A percentile compares a stretch with the other conserved stretches of the same genome.
phyloP scores from a whole-genome alignment of 2,329 filamentous ascomycete genomes.

The Stagonosporopsis rhizophila region DNA sequence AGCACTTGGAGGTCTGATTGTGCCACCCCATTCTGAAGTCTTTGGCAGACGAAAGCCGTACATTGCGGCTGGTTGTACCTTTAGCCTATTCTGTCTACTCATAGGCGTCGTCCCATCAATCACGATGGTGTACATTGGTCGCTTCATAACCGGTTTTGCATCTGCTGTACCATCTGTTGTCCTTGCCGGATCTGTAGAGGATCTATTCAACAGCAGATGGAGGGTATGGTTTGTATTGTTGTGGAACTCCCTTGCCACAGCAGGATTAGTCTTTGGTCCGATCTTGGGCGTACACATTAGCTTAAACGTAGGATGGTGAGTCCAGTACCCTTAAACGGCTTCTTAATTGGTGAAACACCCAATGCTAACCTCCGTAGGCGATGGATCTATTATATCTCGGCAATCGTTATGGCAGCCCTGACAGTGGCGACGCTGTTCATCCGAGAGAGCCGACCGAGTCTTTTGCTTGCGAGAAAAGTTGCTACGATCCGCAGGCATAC shows the following conservation, averaged over 20 bases:
- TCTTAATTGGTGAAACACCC: neutral
- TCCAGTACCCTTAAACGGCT: neutral
- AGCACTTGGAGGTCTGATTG: neutral
- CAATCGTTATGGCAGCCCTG: neutral
- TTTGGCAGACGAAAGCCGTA: constrained; percentile 10
- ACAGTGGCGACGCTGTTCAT: neutral
- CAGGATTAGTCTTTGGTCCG: neutral
- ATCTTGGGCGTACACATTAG: neutral
- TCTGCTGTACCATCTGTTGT: constrained; percentile 5
- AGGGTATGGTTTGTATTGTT: constrained; percentile 1
- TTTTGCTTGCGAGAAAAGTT: constrained; percentile 2
- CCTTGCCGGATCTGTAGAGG: neutral
- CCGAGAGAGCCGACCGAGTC: constrained; percentile 3
- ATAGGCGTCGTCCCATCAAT: constrained; percentile 1
- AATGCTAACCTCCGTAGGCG: neutral
- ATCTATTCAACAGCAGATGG: neutral
- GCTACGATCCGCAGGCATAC: neutral
- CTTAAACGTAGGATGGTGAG: neutral
- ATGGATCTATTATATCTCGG: constrained; percentile 4
- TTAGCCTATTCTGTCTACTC: constrained; percentile 3
- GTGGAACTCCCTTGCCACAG: neutral
- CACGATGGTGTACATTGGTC: neutral
- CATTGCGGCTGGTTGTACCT: neutral
- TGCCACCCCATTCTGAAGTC: constrained; percentile 5
- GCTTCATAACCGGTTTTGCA: constrained; percentile 1